A percentile compares a stretch with the other conserved stretches of the same genome.
Evolutionary conservation across 1,284 basidiomycete species (phyloP).

Genomic region (Trichosporon inkin): DNA sequence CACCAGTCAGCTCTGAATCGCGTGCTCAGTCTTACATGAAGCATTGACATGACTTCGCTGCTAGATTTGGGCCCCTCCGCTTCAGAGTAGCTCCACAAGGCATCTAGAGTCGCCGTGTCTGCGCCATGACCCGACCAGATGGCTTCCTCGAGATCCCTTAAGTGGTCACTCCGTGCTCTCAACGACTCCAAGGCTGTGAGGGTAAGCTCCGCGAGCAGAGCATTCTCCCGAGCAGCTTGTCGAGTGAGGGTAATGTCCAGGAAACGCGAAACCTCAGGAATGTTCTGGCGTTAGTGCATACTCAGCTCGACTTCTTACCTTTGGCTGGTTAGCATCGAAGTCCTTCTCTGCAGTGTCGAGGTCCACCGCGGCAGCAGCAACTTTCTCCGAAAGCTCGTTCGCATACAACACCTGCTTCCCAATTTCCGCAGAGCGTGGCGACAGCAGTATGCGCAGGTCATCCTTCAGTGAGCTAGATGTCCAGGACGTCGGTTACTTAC

Average conservation of each 20-base stretch:
- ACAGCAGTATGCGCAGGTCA: background rate
- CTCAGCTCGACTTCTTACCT: background rate
- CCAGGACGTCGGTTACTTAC: background rate
- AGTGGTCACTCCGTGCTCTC: slow-evolving; percentile 10
- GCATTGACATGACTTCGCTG: background rate
- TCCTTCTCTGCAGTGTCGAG: background rate
- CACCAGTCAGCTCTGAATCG: background rate
- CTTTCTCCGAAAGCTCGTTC: background rate
- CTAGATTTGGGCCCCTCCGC: background rate
- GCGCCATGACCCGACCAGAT: slow-evolving; percentile 34
- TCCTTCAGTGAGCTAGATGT: background rate
- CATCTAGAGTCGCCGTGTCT: slow-evolving; percentile 26
- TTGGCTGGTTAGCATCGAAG: background rate
- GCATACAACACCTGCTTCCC: background rate
- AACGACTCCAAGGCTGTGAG: slow-evolving; percentile 19
- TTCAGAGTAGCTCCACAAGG: slow-evolving; percentile 9
- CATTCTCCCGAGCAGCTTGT: background rate
- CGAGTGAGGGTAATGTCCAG: background rate
- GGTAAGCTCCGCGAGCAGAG: background rate
- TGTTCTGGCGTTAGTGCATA: background rate
- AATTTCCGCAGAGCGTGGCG: background rate
- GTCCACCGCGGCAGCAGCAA: background rate
- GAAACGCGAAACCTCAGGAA: background rate
- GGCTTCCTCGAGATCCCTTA: slow-evolving; percentile 33
- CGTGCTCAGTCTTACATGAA: background rate